Base-by-base conservation (phyloP, 305 asterid species). In the Euphrasia arctica region DNA sequence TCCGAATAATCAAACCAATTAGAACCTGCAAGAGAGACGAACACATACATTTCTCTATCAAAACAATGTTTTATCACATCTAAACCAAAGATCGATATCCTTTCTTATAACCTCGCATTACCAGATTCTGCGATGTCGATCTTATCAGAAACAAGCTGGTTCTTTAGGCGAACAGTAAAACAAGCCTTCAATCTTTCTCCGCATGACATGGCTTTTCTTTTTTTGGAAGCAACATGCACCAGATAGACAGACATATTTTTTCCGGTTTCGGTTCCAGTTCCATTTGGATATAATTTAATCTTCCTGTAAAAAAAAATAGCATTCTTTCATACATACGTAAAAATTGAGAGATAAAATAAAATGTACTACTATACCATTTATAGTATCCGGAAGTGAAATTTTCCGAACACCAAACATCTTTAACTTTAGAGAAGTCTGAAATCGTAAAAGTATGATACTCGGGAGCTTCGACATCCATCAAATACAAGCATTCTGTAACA, bases 391-490 rank as follows among this genome's bases (percentile, higher is more conserved):
- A 11, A 2, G 57, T 15, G 31, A 52, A 52, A 18, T 52, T 22
- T 15, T 52, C 57, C 7, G 57, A 52, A 7, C 2, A 6, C 57
- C 57, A 52, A 5, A 9, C 25, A 1, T 1, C 12, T 27, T 29
- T 43, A 7, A 47, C 0, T 56, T 48, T 48, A 58, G 72, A 74
- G 48, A 69, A 65, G 0, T 39, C 0, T 41, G 66, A 22, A 60
- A 74, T 56, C 67, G 34, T 59, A 69, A 55, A 66, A 1, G 8
- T 9, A 7, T 14, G 50, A 6, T 14, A 4, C 50, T 12, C 14
- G 5, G 66, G 58, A 34, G 1, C 1, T 4, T 8, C 1, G 1
- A 11, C 41, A 45, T 56, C 32, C 3, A 5, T 3, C 8, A 43
- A 2, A 5, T 69, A 57, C 31, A 70, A n/a, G 2, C 5, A 4